phyloP scores from a whole-genome alignment of 2,329 filamentous ascomycete species.

The Fusarium clavum region DNA sequence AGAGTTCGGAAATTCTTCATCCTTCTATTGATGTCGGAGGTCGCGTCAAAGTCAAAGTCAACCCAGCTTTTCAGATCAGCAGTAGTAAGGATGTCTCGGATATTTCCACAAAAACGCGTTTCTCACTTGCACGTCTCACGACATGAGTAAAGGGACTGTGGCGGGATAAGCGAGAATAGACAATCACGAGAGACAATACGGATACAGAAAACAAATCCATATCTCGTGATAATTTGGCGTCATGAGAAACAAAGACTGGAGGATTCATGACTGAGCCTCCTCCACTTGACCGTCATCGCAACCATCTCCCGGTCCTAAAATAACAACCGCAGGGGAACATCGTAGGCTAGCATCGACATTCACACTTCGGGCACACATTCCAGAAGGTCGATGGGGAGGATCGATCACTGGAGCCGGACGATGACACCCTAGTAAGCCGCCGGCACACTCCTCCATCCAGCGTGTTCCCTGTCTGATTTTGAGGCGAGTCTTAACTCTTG shows the following conservation, averaged over 20 bases:
- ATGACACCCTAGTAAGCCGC: slow-evolving; percentile 26
- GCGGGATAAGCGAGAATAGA: slow-evolving; percentile 14
- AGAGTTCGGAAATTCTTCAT: neutral
- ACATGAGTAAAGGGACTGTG: slow-evolving; percentile 1
- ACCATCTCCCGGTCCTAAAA: slow-evolving; percentile 29
- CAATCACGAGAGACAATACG: neutral
- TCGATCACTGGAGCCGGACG: slow-evolving; percentile 30
- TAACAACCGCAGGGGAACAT: slow-evolving; percentile 26
- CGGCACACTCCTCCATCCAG: slow-evolving; percentile 4
- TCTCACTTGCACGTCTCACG: slow-evolving; percentile 9
- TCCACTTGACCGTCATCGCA: slow-evolving; percentile 13
- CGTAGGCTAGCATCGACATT: slow-evolving; percentile 31
- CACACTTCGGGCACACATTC: slow-evolving; percentile 39
- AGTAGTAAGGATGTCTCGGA: slow-evolving; percentile 35
- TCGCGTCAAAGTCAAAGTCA: neutral
- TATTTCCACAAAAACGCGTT: slow-evolving; percentile 22
- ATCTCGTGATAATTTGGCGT: slow-evolving; percentile 1
- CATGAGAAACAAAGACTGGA: neutral
- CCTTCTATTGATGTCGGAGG: neutral
- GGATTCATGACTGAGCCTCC: slow-evolving; percentile 3
- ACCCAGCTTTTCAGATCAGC: slow-evolving; percentile 23
- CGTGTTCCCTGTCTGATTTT: neutral
- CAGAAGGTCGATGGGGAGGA: slow-evolving; percentile 38
- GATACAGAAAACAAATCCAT: neutral
- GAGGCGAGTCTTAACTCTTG: slow-evolving; percentile 17